Percentiles rank a stretch among this genome's conserved stretches.
phyloP scores from a whole-genome alignment of 106 monocot species.

The Cymbidium sinense region DNA sequence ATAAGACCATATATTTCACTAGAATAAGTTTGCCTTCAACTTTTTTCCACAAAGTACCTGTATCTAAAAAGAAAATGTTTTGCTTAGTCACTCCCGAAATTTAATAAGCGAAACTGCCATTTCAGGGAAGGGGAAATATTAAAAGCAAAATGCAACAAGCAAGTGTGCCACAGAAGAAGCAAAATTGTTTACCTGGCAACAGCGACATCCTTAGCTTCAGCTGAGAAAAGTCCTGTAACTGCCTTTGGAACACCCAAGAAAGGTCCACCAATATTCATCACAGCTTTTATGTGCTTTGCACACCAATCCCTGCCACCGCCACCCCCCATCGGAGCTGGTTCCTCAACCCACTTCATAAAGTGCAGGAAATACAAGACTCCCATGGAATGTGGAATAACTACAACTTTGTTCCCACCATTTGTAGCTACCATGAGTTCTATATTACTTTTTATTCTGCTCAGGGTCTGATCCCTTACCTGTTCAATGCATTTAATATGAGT shows the following conservation, averaged over 20 bases:
- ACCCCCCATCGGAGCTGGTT: conserved; percentile 84
- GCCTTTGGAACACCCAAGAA: conserved; percentile 98
- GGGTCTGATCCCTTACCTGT: conserved; percentile 84
- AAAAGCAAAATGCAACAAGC: not conserved
- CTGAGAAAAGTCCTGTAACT: conserved; percentile 81
- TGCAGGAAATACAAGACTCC: conserved; percentile 94
- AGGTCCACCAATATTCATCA: conserved; percentile 98
- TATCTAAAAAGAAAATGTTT: not conserved
- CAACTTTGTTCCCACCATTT: conserved; percentile 94
- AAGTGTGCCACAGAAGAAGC: not conserved
- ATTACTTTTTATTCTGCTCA: conserved; percentile 94
- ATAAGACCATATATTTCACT: not conserved
- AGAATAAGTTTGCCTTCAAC: too few species aligned
- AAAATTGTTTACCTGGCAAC: conserved; percentile 56
- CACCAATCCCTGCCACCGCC: conserved; percentile 91
- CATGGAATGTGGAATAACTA: conserved; percentile 99
- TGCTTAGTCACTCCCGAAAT: not conserved
- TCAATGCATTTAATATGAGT: conserved; percentile 4
- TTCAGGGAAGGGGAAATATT: not conserved
- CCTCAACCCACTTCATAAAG: conserved; percentile 99
- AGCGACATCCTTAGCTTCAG: conserved; percentile 98
- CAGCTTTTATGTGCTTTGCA: conserved; percentile 90
- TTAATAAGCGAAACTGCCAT: not conserved
- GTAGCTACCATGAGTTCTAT: conserved; percentile 94
- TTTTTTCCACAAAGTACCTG: not conserved